phyloP scores from a whole-genome alignment of 129 eudicot genomes.

The Lactuca saligna region DNA sequence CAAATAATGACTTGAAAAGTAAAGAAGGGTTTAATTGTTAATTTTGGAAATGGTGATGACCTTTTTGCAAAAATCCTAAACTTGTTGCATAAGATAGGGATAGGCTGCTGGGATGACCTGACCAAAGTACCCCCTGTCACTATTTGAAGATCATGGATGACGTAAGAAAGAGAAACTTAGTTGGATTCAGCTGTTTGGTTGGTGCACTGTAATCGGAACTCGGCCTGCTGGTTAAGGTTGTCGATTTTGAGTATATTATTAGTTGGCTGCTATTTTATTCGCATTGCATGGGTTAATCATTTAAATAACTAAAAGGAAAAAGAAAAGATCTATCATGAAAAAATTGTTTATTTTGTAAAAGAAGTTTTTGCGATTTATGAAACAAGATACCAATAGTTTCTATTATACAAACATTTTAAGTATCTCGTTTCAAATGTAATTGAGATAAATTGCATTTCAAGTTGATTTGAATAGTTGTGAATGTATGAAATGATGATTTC shows the following conservation, averaged over 20 bases:
- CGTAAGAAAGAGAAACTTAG: conserved; percentile 15
- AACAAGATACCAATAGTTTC: too few species aligned
- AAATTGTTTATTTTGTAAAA: too few species aligned
- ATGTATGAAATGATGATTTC: too few species aligned
- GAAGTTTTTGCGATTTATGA: too few species aligned
- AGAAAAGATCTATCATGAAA: too few species aligned
- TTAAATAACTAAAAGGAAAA: too few species aligned
- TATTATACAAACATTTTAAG: too few species aligned
- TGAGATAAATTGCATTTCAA: too few species aligned
- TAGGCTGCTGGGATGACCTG: neutral
- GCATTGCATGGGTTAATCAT: neutral
- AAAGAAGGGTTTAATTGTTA: neutral
- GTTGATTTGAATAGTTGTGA: too few species aligned
- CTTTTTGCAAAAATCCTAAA: neutral
- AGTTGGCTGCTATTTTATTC: neutral
- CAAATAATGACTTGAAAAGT: neutral
- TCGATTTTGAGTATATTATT: neutral
- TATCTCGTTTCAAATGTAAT: too few species aligned
- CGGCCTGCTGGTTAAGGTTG: neutral
- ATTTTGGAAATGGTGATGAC: neutral
- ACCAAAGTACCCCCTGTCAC: neutral
- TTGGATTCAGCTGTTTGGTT: neutral
- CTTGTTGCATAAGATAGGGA: conserved; percentile 11
- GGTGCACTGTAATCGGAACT: neutral
- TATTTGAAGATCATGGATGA: conserved; percentile 8